Evolutionary conservation across 768 basidiomycete species (phyloP).

Genomic region (Cystofilobasidium macerans): DNA sequence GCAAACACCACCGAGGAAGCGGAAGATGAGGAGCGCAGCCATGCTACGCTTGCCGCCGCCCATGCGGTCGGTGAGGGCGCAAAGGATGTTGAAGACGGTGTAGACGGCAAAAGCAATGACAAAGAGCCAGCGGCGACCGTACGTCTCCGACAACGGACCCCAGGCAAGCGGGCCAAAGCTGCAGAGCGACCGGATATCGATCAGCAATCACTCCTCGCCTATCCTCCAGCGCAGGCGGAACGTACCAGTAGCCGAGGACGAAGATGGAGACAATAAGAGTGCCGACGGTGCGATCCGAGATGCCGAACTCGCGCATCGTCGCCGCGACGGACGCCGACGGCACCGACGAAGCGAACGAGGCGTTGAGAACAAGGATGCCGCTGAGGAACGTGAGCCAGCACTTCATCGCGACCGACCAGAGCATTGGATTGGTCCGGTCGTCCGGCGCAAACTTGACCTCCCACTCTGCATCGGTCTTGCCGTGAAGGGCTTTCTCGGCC

Average conservation of each 20-base stretch:
- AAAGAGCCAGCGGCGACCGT: slow-evolving; percentile 40
- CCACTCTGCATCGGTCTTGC: slow-evolving; percentile 1
- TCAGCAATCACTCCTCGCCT: not conserved
- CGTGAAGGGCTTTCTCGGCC: not conserved
- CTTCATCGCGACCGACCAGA: slow-evolving; percentile 10
- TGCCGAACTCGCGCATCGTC: slow-evolving; percentile 16
- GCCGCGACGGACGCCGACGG: slow-evolving; percentile 24
- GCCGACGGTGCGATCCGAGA: slow-evolving; percentile 9
- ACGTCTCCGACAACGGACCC: slow-evolving; percentile 29
- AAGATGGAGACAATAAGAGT: slow-evolving; percentile 27
- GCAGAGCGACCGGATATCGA: no score
- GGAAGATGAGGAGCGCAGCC: slow-evolving; percentile 39
- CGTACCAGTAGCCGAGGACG: not conserved
- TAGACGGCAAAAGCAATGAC: slow-evolving; percentile 36
- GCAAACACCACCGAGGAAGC: slow-evolving; percentile 40
- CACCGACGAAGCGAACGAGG: slow-evolving; percentile 27
- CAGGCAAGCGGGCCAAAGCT: not conserved
- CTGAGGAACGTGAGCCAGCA: slow-evolving; percentile 14
- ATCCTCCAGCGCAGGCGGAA: not conserved
- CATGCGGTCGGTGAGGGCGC: slow-evolving; percentile 40
- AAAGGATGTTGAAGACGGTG: slow-evolving; percentile 39
- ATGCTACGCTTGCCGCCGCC: no score
- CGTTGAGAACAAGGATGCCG: slow-evolving; percentile 1
- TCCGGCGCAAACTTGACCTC: slow-evolving; percentile 14
- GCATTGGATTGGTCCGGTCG: slow-evolving; percentile 11